A percentile compares a stretch with the other conserved stretches of the same genome.
These are phyloP conservation scores for Cocos nucifera DNA, from an alignment of 176 grass and related monocot species.

Conservation along the genomic window DNA sequence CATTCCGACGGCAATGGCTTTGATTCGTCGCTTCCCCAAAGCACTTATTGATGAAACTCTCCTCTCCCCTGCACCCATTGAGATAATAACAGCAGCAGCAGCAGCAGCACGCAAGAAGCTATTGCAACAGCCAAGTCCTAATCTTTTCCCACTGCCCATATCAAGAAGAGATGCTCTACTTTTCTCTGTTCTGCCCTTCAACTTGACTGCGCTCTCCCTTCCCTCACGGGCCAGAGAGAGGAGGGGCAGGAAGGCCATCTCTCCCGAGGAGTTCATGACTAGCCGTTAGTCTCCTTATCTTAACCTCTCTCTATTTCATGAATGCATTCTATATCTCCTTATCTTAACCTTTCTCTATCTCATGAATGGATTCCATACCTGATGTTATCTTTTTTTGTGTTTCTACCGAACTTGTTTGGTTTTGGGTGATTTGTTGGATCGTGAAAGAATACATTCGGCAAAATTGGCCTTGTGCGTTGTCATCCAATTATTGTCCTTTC, in stretches of 20 bases:
- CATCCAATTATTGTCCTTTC: no score
- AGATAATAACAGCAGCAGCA: neutral
- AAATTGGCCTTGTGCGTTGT: no score
- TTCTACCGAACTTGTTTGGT: no score
- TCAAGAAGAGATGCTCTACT: slow-evolving; percentile 10
- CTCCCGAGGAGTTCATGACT: slow-evolving; percentile 17
- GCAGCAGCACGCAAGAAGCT: neutral
- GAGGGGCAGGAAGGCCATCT: slow-evolving; percentile 16
- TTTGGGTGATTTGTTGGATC: no score
- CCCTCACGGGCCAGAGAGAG: slow-evolving; percentile 20
- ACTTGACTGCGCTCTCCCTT: neutral
- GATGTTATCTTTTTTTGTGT: no score
- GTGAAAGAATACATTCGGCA: no score
- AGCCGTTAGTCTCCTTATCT: slow-evolving; percentile 14
- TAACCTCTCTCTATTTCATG: no score
- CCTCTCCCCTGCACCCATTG: neutral
- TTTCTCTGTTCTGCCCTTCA: slow-evolving; percentile 5
- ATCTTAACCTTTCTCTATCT: no score
- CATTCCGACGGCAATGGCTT: slow-evolving; percentile 8
- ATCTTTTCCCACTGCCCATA: neutral
- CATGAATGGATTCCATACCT: no score
- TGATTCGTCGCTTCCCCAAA: neutral
- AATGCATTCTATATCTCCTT: no score
- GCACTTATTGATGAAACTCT: neutral
- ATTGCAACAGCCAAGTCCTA: neutral